Conservation (phyloP, 768 basidiomycete genomes). For the Cyclocybe cylindracea region DNA sequence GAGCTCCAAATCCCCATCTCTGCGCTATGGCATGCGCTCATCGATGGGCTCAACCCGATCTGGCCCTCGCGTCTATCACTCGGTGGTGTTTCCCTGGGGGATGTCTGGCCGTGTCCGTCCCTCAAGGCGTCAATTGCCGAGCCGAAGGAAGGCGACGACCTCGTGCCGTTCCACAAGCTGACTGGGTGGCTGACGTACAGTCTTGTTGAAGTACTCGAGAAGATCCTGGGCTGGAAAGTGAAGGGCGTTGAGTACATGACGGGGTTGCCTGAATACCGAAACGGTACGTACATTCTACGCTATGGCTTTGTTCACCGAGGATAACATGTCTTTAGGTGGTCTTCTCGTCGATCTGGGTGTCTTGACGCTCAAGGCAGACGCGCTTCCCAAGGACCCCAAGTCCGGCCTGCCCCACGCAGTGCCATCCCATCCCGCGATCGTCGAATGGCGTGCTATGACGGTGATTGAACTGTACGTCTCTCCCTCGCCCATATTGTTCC, state of each 20-base stretch:
- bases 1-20: slow-evolving; percentile 64
- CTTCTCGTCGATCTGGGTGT: slow-evolving; percentile 85
- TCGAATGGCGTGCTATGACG: slow-evolving; percentile 97
- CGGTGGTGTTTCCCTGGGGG: slow-evolving; percentile 69
- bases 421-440: slow-evolving; percentile 85
- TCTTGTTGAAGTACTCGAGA: slow-evolving; percentile 82
- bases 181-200: slow-evolving; percentile 94
- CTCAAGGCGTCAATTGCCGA: slow-evolving; percentile 12
- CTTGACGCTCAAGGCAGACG: slow-evolving; percentile 61
- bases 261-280: slow-evolving; percentile 93
- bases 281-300: slow-evolving; percentile 53
- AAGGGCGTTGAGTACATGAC: slow-evolving; percentile 82
- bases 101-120: slow-evolving; percentile 88
- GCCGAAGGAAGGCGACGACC: slow-evolving; percentile 56
- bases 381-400: slow-evolving; percentile 49
- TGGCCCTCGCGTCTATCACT: slow-evolving; percentile 85
- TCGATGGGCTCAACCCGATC: slow-evolving; percentile 77
- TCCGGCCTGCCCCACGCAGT: slow-evolving; percentile 62
- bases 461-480: slow-evolving; percentile 81
- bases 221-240: slow-evolving; percentile 77
- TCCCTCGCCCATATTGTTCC: neutral
- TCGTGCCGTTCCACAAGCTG: slow-evolving; percentile 96
- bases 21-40: slow-evolving; percentile 79
- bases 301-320: neutral
- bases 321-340: slow-evolving; percentile 56